Evolutionary conservation across 2,329 filamentous ascomycete species (phyloP).

Genomic region (Chalaropsis thielavioides): DNA sequence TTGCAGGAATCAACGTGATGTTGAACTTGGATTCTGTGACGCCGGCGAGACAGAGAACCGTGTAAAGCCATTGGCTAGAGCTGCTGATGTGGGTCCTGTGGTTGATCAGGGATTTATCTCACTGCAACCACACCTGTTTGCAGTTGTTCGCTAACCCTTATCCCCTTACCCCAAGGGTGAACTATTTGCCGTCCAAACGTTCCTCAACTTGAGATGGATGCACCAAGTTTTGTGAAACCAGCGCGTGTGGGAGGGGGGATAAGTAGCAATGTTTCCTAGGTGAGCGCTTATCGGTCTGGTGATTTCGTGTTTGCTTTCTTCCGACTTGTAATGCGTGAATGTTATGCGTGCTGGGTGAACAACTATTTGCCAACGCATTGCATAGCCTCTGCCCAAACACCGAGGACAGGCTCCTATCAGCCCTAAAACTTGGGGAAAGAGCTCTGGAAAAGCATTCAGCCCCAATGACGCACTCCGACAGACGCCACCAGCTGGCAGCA

Average conservation of each 20-base stretch:
- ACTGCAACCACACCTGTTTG: neutral
- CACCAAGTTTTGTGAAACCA: neutral
- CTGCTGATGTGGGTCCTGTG: neutral
- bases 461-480: neutral
- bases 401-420: neutral
- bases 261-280: too few relatives aligned
- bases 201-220: too few relatives aligned
- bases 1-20: neutral
- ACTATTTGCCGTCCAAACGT: neutral
- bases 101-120: neutral
- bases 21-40: neutral
- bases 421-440: neutral
- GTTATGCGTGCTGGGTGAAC: too few relatives aligned
- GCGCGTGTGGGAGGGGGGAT: neutral
- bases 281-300: too few relatives aligned
- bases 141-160: neutral
- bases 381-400: too few relatives aligned
- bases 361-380: too few relatives aligned
- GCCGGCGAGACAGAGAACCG: neutral
- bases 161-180: neutral
- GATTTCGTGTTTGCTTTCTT: too few relatives aligned
- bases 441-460: neutral
- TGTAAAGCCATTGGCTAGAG: constrained; percentile 11
- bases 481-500: neutral
- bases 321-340: neutral